Base-by-base conservation (phyloP, 2,329 filamentous ascomycete species). In the Trichoderma afroharzianum region DNA sequence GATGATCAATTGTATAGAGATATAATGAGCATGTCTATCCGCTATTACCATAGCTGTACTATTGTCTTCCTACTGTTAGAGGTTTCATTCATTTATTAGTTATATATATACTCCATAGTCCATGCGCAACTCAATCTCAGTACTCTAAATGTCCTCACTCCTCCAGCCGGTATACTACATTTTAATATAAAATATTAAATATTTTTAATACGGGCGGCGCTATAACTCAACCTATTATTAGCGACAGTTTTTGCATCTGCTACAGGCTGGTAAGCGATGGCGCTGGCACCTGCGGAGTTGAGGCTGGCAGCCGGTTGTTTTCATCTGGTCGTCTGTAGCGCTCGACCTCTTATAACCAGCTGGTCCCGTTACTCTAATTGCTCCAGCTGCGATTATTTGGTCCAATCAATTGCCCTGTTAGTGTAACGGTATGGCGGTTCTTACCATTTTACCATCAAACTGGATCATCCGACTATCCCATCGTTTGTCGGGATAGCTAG, bases 11-110 rank as follows among this genome's bases (percentile, higher is more conserved):
- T 43, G 1, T 43, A 43, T 4, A 43, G 39, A n/a, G 15, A n/a
- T 18, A n/a, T 1, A 43, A 43, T 43, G 15, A n/a, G 9, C 7
- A 43, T 43, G 3, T 43, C 3, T n/a, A 3, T 43, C 39, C 3
- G 39, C 15, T 4, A 4, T n/a, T 43, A 9, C 18, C 0, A 50
- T 50, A 21, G 8, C 1, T 50, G n/a, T 5, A 14, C 47, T 50
- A 0, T 24, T 50, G 9, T 3, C 24, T 12, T 1, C n/a, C 2
- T 12, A 1, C 21, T 53, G 3, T 4, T 11, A 1, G 0, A 53
- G 11, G 47, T 9, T 53, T 24, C 11, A 50, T 11, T 11, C 12
- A 3, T 50, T 43, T n/a, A 2, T 3, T 0, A 14, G 39, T 9
- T 18, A 43, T 43, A 7, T 14, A 43, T n/a, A 7, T 43, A 43